Conservation (phyloP, 202 grass and related monocot genomes). For the Carex sylvatica region DNA sequence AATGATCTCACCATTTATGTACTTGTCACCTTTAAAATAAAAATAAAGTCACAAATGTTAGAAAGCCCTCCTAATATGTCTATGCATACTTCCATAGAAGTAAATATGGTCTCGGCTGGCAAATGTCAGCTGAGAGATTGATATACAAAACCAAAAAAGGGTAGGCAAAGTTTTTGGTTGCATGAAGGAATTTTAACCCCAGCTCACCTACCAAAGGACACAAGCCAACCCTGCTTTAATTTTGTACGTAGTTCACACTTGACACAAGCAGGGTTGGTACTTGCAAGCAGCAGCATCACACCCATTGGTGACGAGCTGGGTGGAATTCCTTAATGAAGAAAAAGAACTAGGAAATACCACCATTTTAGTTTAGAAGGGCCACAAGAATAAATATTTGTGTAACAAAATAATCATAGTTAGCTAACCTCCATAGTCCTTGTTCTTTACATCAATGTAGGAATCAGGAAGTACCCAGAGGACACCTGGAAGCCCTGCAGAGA, state of each 20-base stretch:
- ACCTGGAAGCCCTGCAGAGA: constrained; percentile 65
- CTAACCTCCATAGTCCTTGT: constrained; percentile 96
- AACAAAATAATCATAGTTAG: neutral
- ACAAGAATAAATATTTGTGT: neutral
- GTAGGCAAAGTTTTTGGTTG: neutral
- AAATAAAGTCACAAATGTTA: neutral
- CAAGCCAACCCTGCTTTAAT: neutral
- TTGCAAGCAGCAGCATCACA: neutral
- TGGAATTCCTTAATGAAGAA: neutral
- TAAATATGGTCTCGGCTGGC: neutral
- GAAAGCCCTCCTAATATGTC: neutral
- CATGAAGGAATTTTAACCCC: neutral
- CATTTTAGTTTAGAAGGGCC: neutral
- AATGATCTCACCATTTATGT: constrained; percentile 97
- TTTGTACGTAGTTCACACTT: neutral
- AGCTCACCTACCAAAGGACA: neutral
- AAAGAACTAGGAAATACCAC: neutral
- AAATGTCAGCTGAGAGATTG: neutral
- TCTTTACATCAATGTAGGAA: constrained; percentile 98
- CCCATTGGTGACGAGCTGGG: neutral
- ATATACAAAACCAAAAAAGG: neutral
- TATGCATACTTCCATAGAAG: neutral
- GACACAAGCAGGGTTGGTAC: neutral
- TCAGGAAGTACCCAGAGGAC: constrained; percentile 95
- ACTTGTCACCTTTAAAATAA: constrained; percentile 73